Conservation (phyloP, 2,329 filamentous ascomycete genomes). For the Penicillium glabrum region DNA sequence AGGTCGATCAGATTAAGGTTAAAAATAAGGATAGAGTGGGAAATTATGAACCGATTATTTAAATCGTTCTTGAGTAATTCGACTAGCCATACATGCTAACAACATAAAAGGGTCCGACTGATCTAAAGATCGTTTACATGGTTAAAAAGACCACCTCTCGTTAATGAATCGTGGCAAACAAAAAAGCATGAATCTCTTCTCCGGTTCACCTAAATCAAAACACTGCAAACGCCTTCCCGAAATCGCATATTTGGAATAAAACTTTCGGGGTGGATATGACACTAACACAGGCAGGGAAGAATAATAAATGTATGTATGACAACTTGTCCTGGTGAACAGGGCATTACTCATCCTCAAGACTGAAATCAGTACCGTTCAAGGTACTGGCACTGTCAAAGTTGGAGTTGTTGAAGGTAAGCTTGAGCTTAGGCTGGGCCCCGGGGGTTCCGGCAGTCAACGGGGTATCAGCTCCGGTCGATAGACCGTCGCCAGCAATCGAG, state of each 20-base stretch:
- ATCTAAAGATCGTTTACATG: slow-evolving; percentile 2
- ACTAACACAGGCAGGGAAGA: slow-evolving; percentile 7
- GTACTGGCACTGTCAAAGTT: slow-evolving; percentile 36
- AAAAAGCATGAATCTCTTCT: not conserved
- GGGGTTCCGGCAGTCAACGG: slow-evolving; percentile 60
- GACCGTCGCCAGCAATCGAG: slow-evolving; percentile 49
- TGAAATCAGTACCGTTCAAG: slow-evolving; percentile 32
- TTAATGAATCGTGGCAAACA: not conserved
- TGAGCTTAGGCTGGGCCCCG: slow-evolving; percentile 62
- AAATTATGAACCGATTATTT: not conserved
- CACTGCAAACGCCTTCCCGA: slow-evolving; percentile 12
- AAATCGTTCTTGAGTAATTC: slow-evolving; percentile 1
- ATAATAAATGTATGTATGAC: slow-evolving; percentile 1
- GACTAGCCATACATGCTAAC: slow-evolving; percentile 9
- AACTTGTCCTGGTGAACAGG: not conserved
- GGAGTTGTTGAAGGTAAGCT: slow-evolving; percentile 59
- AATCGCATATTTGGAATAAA: slow-evolving; percentile 2
- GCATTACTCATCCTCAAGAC: slow-evolving; percentile 30
- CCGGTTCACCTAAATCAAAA: slow-evolving; percentile 7
- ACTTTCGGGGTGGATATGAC: slow-evolving; percentile 5
- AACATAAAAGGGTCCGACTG: slow-evolving; percentile 1
- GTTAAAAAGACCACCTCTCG: not conserved
- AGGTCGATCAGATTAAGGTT: not conserved
- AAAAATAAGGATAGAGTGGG: not conserved
- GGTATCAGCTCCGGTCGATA: slow-evolving; percentile 56